Conservation (phyloP, 139 green algal genomes). For the Tetraselmis chui region DNA sequence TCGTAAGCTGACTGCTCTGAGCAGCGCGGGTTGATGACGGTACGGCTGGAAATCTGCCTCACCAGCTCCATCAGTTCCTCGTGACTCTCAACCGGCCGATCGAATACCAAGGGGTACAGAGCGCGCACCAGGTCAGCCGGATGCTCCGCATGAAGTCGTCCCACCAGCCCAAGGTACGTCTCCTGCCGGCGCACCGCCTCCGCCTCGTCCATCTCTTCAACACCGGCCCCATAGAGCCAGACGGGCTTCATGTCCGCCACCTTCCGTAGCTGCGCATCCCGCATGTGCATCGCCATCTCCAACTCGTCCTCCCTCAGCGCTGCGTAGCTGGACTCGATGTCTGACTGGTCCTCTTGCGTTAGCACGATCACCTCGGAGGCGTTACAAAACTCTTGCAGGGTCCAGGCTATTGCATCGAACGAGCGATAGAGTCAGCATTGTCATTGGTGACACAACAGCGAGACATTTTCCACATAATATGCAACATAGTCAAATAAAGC, state of each 20-base stretch:
- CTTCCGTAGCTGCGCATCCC: neutral
- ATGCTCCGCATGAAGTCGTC: neutral
- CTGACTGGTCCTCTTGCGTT: neutral
- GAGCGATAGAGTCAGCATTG: neutral
- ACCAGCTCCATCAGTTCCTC: neutral
- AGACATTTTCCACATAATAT: no score
- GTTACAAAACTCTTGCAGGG: neutral
- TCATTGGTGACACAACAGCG: no score
- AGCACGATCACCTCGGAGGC: neutral
- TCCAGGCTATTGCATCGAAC: neutral
- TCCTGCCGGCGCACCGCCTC: neutral
- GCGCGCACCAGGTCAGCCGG: neutral
- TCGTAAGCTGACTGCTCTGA: no score
- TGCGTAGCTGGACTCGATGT: neutral
- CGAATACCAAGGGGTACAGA: neutral
- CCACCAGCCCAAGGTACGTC: neutral
- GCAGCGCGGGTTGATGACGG: no score
- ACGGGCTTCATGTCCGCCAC: neutral
- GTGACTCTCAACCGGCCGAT: neutral
- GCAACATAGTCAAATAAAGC: no score
- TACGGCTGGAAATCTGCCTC: neutral
- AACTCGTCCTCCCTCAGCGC: neutral
- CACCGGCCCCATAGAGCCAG: neutral
- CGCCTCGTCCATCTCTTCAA: neutral
- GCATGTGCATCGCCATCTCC: neutral